A percentile compares a stretch with the other conserved stretches of the same genome.
phyloP scores from a whole-genome alignment of 1,284 basidiomycete genomes.

The Trichosporon asahii region DNA sequence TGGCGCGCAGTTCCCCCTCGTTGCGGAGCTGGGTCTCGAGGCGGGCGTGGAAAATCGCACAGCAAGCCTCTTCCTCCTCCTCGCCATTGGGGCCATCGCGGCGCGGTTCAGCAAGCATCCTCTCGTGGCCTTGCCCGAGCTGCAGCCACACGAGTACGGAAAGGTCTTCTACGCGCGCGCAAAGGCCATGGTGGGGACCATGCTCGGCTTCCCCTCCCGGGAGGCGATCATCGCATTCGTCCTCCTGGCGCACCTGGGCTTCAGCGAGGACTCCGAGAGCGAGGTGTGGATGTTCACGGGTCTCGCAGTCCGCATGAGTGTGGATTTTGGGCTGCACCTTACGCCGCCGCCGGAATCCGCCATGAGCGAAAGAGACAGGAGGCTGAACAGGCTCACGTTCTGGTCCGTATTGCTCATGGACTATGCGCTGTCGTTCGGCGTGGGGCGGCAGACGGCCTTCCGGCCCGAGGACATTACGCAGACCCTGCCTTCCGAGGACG shows the following conservation, averaged over 20 bases:
- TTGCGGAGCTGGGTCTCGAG: conserved; percentile 23
- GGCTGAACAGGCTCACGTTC: conserved; percentile 33
- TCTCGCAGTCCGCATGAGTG: conserved; percentile 35
- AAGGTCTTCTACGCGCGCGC: conserved; percentile 33
- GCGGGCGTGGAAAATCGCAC: conserved; percentile 22
- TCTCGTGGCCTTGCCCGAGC: conserved; percentile 30
- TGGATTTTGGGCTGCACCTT: conserved; percentile 35
- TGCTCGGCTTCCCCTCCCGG: conserved; percentile 33
- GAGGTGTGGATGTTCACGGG: conserved; percentile 40
- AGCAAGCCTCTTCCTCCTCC: conserved; percentile 30
- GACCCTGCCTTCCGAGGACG: conserved; percentile 13
- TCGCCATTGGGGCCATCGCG: conserved; percentile 31
- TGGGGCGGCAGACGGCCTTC: conserved; percentile 33
- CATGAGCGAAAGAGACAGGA: conserved; percentile 23
- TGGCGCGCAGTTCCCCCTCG: conserved; percentile 35
- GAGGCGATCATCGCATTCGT: conserved; percentile 34
- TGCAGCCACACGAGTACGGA: conserved; percentile 36
- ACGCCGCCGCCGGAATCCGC: conserved; percentile 9
- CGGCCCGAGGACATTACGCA: conserved; percentile 35
- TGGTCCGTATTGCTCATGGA: conserved; percentile 35
- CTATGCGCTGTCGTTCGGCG: conserved; percentile 32
- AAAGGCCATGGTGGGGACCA: conserved; percentile 33
- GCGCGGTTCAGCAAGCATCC: conserved; percentile 37
- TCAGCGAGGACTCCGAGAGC: conserved; percentile 35
- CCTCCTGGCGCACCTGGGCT: conserved; percentile 31